phyloP scores from a whole-genome alignment of 176 grass and related monocot species.

The Miscanthus lutarioriparius region DNA sequence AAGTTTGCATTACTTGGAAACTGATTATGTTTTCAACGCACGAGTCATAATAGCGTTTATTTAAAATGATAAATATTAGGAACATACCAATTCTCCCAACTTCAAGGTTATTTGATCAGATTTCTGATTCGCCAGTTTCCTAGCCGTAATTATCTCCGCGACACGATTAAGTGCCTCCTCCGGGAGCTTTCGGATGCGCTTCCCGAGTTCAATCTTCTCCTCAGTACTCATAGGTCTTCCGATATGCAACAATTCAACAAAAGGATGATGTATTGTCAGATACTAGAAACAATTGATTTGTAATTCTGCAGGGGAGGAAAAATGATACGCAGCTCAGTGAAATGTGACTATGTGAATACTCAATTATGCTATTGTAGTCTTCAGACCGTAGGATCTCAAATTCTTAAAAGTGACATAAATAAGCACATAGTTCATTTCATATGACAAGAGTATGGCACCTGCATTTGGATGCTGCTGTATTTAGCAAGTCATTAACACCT shows the following conservation, averaged over 20 bases:
- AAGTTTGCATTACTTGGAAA: neutral
- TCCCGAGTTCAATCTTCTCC: slow-evolving; percentile 70
- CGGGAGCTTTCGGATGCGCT: slow-evolving; percentile 69
- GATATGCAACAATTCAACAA: slow-evolving; percentile 35
- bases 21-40: neutral
- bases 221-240: slow-evolving; percentile 62
- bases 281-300: neutral
- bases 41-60: neutral
- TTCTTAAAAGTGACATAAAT: neutral
- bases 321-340: neutral
- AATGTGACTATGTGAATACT: neutral
- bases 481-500: slow-evolving; percentile 55
- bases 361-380: neutral
- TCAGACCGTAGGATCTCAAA: slow-evolving; percentile 1
- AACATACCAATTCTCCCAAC: slow-evolving; percentile 59
- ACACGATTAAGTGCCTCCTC: slow-evolving; percentile 50
- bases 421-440: neutral
- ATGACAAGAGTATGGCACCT: slow-evolving; percentile 47
- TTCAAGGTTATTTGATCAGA: slow-evolving; percentile 56
- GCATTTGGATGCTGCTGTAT: slow-evolving; percentile 65
- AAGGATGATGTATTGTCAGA: neutral
- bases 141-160: slow-evolving; percentile 50
- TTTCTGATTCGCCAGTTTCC: slow-evolving; percentile 38
- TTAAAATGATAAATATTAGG: slow-evolving; percentile 4
- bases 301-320: slow-evolving; percentile 5